A percentile compares a stretch with the other conserved stretches of the same genome.
Evolutionary conservation across 75 land plant genomes (phyloP).

Genomic region (Cryptomeria japonica): DNA sequence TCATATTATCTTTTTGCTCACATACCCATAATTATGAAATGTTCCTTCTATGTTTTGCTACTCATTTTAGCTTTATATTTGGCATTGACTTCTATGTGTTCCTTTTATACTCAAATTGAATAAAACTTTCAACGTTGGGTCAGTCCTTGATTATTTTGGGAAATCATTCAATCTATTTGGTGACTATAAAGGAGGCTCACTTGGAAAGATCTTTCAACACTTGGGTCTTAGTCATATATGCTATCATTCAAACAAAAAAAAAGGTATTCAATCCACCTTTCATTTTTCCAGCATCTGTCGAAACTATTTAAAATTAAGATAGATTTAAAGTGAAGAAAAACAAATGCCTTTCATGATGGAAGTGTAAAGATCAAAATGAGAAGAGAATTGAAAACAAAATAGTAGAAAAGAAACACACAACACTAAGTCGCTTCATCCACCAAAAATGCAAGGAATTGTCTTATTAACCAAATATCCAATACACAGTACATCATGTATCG

Average conservation of each 20-base stretch:
- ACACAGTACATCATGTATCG: too few relatives aligned
- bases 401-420: too few relatives aligned
- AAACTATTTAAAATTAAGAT: background rate
- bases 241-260: conserved; percentile 71
- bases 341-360: background rate
- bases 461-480: too few relatives aligned
- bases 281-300: background rate
- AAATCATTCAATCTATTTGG: conserved; percentile 83
- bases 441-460: too few relatives aligned
- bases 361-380: too few relatives aligned
- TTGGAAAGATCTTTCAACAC: conserved; percentile 84
- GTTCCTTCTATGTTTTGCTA: background rate
- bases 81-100: background rate
- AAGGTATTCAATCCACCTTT: conserved; percentile 49
- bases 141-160: conserved; percentile 83
- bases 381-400: too few relatives aligned
- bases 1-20: background rate
- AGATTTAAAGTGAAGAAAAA: background rate
- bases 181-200: conserved; percentile 70
- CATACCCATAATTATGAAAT: background rate
- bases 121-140: conserved; percentile 60
- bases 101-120: background rate
- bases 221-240: conserved; percentile 68
- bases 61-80: background rate
- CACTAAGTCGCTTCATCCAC: too few relatives aligned